Conservation (phyloP, 2,329 filamentous ascomycete genomes). For the Fusarium tjaetaba region DNA sequence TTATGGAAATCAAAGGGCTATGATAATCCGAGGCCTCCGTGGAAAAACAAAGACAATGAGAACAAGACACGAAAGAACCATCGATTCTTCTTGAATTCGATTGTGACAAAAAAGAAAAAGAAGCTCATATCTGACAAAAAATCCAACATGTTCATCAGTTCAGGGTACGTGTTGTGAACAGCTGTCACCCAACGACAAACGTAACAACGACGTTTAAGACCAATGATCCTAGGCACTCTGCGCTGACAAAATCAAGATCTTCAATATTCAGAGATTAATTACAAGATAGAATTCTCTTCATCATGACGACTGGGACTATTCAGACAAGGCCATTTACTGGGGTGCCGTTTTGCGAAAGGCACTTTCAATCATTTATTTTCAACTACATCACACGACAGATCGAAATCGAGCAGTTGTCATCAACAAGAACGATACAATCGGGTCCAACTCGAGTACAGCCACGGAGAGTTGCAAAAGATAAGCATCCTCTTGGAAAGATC, state of each 20-base stretch:
- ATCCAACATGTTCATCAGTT: not conserved
- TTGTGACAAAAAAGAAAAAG: not conserved
- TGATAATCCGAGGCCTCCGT: not conserved
- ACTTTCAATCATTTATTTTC: not conserved
- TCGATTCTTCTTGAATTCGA: not conserved
- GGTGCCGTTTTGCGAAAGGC: constrained; percentile 4
- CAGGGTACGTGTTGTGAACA: not conserved
- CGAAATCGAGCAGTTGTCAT: not conserved
- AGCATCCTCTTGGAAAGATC: not conserved
- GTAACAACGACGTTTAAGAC: not conserved
- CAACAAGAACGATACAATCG: not conserved
- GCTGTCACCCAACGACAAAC: not conserved
- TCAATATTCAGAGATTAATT: not conserved
- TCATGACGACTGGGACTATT: not conserved
- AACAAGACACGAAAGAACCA: no score
- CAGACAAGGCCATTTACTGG: not conserved
- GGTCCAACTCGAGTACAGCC: constrained; percentile 11
- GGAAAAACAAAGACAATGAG: not conserved
- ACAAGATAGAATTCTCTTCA: not conserved
- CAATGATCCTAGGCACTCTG: not conserved
- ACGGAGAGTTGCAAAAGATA: constrained; percentile 23
- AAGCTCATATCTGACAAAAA: not conserved
- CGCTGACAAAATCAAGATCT: not conserved
- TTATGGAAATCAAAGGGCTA: not conserved
- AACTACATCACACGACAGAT: not conserved